Evolutionary conservation across 768 basidiomycete species (phyloP).

Genomic region (Xerocomus potaroensis): DNA sequence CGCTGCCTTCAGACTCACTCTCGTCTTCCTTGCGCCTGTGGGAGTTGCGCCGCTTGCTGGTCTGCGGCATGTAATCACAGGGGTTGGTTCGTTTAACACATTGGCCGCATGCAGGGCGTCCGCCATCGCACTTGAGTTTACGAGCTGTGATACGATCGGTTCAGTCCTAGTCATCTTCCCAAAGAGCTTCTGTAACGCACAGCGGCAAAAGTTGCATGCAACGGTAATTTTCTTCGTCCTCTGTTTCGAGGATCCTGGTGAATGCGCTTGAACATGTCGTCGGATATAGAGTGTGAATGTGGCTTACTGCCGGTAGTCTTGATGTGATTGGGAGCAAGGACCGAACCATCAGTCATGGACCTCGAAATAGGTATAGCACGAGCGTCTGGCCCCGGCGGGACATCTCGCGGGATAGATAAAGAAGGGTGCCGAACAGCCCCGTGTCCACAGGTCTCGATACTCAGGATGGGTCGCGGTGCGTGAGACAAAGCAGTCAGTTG

Average conservation of each 20-base stretch:
- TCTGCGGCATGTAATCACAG: conserved; percentile 75
- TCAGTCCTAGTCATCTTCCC: conserved; percentile 13
- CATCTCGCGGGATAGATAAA: conserved; percentile 44
- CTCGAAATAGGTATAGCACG: conserved; percentile 43
- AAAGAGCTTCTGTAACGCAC: conserved; percentile 43
- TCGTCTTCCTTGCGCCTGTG: conserved; percentile 61
- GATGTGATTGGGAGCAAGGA: conserved; percentile 28
- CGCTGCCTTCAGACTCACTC: conserved; percentile 57
- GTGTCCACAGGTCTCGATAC: conserved; percentile 56
- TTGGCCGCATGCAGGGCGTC: conserved; percentile 76
- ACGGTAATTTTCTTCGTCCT: conserved; percentile 85
- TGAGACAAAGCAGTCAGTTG: conserved; percentile 30
- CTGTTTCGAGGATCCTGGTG: conserved; percentile 54
- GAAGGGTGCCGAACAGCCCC: conserved; percentile 42
- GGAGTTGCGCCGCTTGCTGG: conserved; percentile 68
- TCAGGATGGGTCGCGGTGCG: conserved; percentile 52
- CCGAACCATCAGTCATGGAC: conserved; percentile 33
- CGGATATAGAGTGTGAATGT: conserved; percentile 6
- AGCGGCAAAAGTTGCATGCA: conserved; percentile 88
- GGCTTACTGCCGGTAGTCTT: conserved; percentile 36
- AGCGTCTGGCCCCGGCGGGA: conserved; percentile 41
- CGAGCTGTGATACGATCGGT: conserved; percentile 49
- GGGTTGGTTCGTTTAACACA: conserved; percentile 73
- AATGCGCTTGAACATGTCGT: conserved; percentile 13
- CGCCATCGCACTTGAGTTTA: conserved; percentile 86